Base-by-base conservation (phyloP, 768 basidiomycete genomes). In the Panus rudis region DNA sequence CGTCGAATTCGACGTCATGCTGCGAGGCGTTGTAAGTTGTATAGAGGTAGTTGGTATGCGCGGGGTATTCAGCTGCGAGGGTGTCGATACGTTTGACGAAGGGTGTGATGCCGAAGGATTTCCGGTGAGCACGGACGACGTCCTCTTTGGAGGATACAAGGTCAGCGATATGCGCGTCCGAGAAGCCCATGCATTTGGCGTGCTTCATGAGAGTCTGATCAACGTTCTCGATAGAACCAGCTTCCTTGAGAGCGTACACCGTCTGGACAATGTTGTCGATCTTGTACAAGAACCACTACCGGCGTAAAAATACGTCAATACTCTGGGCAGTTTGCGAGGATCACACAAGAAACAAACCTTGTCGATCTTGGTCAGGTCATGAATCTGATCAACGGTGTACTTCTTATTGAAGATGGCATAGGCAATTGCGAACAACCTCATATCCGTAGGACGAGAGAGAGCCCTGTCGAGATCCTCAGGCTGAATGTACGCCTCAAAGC, bases 1-100 rank as follows among this genome's bases (percentile, higher is more conserved):
- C 94, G 57, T 93, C 73, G 59, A 98, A 98, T 17, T 88, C 78
- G 60, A 99, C 84, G 56, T 99, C 96, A 53, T 99, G 96, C 48
- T 84, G 79, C 0, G 90, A 85, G 3, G 92, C 96, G 56, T 98
- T 97, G 73, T 98, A 99, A 16, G 96, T 98, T 16, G 94, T 98
- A 69, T 98, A 99, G 45, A 99, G 84, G 67, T 98, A 98, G 71
- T 98, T 98, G 51, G 96, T 99, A 64, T 93, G 84, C 1, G 96
- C 96, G 20, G 96, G 96, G 69, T 86, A 99, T 65, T 99, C 96
- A 47, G 96, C 96, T 22, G 96, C 96, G 46, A 99, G 79, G 11
- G 96, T 99, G 65, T 99, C 96, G 65, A 99, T 98, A 52, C 93
- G 89, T 68, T 99, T 99, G 62, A 99, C 96, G 65, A 92, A 98